Conservation (phyloP, 2,329 filamentous ascomycete species). For the Exophiala xenobiotica region DNA sequence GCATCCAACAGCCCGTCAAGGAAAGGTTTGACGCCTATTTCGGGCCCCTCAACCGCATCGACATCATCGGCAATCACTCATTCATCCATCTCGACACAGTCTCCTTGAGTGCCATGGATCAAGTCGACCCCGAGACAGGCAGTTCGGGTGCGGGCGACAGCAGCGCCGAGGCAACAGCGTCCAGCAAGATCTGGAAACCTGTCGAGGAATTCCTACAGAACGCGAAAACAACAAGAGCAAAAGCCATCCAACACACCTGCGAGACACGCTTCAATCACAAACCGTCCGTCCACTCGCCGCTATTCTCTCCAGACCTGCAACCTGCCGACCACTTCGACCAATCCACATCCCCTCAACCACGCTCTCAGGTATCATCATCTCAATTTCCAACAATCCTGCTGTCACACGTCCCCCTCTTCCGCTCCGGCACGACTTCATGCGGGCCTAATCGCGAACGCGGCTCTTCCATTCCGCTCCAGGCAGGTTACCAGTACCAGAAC, state of each 20-base stretch:
- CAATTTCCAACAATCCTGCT: conserved; percentile 80
- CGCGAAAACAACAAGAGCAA: conserved; percentile 64
- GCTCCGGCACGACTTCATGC: conserved; percentile 78
- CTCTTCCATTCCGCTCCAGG: conserved; percentile 74
- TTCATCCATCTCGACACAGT: conserved; percentile 90
- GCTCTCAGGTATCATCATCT: conserved; percentile 11
- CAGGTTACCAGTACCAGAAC: conserved; percentile 95
- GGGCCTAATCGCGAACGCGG: conserved; percentile 79
- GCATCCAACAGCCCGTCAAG: conserved; percentile 76
- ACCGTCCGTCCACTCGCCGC: not conserved
- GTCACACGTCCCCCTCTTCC: conserved; percentile 86
- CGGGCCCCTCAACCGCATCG: conserved; percentile 85
- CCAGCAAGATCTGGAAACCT: conserved; percentile 68
- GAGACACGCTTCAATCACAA: conserved; percentile 17
- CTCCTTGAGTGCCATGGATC: conserved; percentile 74
- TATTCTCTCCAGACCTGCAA: conserved; percentile 11
- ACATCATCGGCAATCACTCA: conserved; percentile 90
- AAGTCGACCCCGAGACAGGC: conserved; percentile 52
- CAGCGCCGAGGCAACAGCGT: conserved; percentile 42
- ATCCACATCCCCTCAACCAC: not conserved
- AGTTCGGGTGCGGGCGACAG: conserved; percentile 45
- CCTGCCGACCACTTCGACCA: not conserved
- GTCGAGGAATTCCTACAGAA: conserved; percentile 72
- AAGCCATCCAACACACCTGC: conserved; percentile 47
- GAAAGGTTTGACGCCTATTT: conserved; percentile 85